phyloP scores from a whole-genome alignment of 2,329 filamentous ascomycete genomes.

The Pleochaeta shiraiana region DNA sequence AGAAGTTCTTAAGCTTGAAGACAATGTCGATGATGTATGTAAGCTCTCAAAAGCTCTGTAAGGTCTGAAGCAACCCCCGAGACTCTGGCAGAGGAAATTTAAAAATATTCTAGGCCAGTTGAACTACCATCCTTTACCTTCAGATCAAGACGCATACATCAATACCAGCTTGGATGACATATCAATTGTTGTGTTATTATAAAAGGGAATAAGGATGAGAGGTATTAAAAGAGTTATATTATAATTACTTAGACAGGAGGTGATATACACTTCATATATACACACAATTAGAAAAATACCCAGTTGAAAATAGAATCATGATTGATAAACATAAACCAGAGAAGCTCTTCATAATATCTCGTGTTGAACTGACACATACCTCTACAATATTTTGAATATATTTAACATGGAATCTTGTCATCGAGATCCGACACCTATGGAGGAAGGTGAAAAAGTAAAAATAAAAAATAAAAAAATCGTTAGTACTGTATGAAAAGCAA shows the following conservation, averaged over 20 bases:
- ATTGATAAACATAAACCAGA: too few species aligned
- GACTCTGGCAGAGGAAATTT: conserved; percentile 5
- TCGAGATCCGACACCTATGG: conserved; percentile 1
- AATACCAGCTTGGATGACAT: not conserved
- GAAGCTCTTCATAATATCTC: too few species aligned
- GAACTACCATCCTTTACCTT: not conserved
- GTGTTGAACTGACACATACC: too few species aligned
- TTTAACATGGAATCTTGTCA: not conserved
- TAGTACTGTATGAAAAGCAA: not conserved
- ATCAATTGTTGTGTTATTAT: too few species aligned
- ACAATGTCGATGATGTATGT: not conserved
- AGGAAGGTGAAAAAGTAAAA: conserved; percentile 1
- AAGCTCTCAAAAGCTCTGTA: not conserved
- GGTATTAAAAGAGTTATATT: too few species aligned
- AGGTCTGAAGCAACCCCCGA: not conserved
- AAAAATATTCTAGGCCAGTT: not conserved
- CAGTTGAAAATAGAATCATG: too few species aligned
- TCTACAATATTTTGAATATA: not conserved
- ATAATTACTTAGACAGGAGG: too few species aligned
- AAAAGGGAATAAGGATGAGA: too few species aligned
- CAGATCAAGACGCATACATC: not conserved
- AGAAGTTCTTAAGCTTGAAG: not conserved
- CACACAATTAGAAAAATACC: too few species aligned
- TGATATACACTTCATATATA: too few species aligned
- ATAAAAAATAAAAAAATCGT: too few species aligned